Conservation (phyloP, 2,329 filamentous ascomycete genomes). For the Xylaria sp. region DNA sequence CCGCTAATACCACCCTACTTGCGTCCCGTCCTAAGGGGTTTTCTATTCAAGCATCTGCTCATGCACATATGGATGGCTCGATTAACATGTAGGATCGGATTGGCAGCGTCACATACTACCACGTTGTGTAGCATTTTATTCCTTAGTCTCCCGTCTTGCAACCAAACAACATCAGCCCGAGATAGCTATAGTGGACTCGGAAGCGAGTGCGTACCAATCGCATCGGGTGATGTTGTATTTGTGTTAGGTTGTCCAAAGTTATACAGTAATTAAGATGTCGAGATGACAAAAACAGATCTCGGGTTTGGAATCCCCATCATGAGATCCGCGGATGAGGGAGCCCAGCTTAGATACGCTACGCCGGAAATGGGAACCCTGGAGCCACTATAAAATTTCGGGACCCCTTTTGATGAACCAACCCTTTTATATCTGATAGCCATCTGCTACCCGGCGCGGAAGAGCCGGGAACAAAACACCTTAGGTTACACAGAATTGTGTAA, state of each 20-base stretch:
- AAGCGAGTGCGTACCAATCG: too few relatives aligned
- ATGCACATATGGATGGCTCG: neutral
- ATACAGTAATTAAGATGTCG: neutral
- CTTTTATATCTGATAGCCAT: neutral
- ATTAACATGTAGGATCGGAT: neutral
- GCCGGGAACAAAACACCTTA: neutral
- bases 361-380: neutral
- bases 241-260: neutral
- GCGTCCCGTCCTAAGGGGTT: neutral
- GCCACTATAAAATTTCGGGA: conserved; percentile 13
- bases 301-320: neutral
- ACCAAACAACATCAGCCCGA: neutral
- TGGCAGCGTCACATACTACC: neutral
- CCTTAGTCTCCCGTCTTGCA: neutral
- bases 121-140: neutral
- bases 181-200: neutral
- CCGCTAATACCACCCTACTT: neutral
- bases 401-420: conserved; percentile 7
- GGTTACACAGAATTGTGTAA: too few relatives aligned
- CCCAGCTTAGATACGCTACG: neutral
- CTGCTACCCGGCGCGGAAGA: neutral
- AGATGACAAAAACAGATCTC: conserved; percentile 10
- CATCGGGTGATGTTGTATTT: too few relatives aligned
- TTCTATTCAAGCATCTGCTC: neutral
- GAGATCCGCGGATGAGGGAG: neutral